Percentiles rank a stretch among this genome's conserved stretches.
Conservation (phyloP, 164 flowering plant genomes). For the Piper betle region DNA sequence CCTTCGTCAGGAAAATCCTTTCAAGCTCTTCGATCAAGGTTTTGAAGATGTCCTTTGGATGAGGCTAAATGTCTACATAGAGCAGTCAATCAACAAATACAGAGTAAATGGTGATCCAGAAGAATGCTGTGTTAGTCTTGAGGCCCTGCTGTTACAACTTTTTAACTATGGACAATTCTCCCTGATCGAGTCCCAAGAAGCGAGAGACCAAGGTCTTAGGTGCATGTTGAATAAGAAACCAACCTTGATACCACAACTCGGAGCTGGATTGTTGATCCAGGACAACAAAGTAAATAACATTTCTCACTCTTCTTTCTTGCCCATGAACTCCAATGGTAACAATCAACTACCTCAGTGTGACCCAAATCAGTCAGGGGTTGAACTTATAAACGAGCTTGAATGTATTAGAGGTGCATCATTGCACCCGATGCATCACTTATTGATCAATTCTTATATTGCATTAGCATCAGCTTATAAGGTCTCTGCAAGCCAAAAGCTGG, state of each 20-base stretch:
- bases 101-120: slow-evolving; percentile 30
- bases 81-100: slow-evolving; percentile 37
- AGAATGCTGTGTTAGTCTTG: slow-evolving; percentile 49
- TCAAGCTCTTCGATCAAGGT: slow-evolving; percentile 1
- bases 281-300: not conserved
- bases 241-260: slow-evolving; percentile 2
- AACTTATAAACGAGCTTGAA: not conserved
- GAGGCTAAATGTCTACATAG: slow-evolving; percentile 21
- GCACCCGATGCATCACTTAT: slow-evolving; percentile 42
- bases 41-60: slow-evolving; percentile 9
- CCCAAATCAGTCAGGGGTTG: not conserved
- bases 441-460: slow-evolving; percentile 42
- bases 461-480: slow-evolving; percentile 56
- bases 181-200: not conserved
- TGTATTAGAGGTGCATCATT: slow-evolving; percentile 13
- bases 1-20: slow-evolving; percentile 22
- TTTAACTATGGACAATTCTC: not conserved
- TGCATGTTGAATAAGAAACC: not conserved
- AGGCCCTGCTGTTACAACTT: slow-evolving; percentile 5
- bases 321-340: not conserved
- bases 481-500: slow-evolving; percentile 18
- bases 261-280: slow-evolving; percentile 6
- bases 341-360: not conserved
- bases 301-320: not conserved
- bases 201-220: not conserved